These are phyloP conservation scores for Boletus rufocinnamomeus DNA, from an alignment of 768 basidiomycete genomes.

Conservation along the genomic window DNA sequence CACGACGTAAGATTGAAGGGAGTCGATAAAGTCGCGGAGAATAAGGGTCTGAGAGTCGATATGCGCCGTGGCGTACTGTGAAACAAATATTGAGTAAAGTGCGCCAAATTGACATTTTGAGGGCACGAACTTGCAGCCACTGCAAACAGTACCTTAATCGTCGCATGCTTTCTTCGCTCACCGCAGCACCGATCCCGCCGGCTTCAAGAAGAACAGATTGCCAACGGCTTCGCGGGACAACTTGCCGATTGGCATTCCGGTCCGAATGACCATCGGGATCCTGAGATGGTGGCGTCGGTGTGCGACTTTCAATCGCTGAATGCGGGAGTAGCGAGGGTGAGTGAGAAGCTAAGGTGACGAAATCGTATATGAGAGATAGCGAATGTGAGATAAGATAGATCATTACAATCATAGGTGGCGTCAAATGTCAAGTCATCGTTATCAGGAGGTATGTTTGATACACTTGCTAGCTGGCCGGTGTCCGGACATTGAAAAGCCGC, in stretches of 20 bases:
- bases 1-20: conserved; percentile 48
- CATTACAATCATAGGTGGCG: conserved; percentile 7
- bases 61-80: conserved; percentile 80
- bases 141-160: conserved; percentile 82
- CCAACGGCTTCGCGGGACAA: conserved; percentile 79
- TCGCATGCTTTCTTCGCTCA: conserved; percentile 91
- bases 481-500: not conserved
- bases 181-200: conserved; percentile 82
- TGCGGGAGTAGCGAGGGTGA: not conserved
- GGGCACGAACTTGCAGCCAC: conserved; percentile 73
- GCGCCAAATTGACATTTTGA: not conserved
- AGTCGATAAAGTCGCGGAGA: conserved; percentile 80
- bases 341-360: conserved; percentile 8
- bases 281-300: conserved; percentile 27
- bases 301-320: conserved; percentile 17
- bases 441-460: conserved; percentile 1
- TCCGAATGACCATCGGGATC: conserved; percentile 18
- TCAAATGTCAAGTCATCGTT: not conserved
- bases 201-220: conserved; percentile 84
- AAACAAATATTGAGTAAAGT: conserved; percentile 2
- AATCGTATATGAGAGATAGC: conserved; percentile 1
- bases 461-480: not conserved
- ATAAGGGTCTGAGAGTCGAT: conserved; percentile 87
- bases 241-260: conserved; percentile 44
- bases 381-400: conserved; percentile 8